Evolutionary conservation across 1,139 yeast species (phyloP).

Genomic region (Nakaseomyces glabratus): DNA sequence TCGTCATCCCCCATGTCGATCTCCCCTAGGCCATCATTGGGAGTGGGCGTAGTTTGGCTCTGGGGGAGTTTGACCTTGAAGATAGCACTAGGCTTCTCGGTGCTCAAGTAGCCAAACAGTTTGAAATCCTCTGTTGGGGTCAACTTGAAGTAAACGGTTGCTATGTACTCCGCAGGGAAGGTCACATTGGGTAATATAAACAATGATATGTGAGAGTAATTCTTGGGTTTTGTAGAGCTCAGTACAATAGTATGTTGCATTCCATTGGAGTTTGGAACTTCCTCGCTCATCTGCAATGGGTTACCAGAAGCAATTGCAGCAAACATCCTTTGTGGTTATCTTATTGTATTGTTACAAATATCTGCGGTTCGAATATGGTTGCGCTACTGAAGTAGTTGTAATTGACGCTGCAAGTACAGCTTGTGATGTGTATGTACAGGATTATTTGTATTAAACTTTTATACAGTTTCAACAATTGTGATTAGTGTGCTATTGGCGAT

Average conservation of each 20-base stretch:
- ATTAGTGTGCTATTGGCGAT: too few relatives aligned
- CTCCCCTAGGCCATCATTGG: constrained; percentile 33
- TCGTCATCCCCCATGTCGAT: constrained; percentile 37
- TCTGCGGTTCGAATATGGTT: too few relatives aligned
- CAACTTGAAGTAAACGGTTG: constrained; percentile 79
- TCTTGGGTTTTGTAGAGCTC: constrained; percentile 30
- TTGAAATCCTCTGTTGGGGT: constrained; percentile 64
- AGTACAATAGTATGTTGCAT: constrained; percentile 31
- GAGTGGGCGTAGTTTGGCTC: constrained; percentile 19
- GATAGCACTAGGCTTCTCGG: constrained; percentile 81
- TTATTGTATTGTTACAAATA: too few relatives aligned
- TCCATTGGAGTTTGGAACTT: constrained; percentile 32
- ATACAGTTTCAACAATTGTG: too few relatives aligned
- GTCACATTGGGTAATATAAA: constrained; percentile 63
- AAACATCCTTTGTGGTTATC: constrained; percentile 27
- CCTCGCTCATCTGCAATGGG: constrained; percentile 30
- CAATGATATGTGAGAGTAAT: constrained; percentile 57
- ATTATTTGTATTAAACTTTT: too few relatives aligned
- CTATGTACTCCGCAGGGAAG: constrained; percentile 63
- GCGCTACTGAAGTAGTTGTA: too few relatives aligned
- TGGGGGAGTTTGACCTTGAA: constrained; percentile 56
- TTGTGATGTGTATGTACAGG: too few relatives aligned
- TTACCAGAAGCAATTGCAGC: constrained; percentile 34
- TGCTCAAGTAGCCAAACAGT: constrained; percentile 67
- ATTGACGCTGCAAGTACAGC: too few relatives aligned